These are phyloP conservation scores for Xylaria grammica DNA, from an alignment of 495 filamentous ascomycete genomes.

Conservation along the genomic window DNA sequence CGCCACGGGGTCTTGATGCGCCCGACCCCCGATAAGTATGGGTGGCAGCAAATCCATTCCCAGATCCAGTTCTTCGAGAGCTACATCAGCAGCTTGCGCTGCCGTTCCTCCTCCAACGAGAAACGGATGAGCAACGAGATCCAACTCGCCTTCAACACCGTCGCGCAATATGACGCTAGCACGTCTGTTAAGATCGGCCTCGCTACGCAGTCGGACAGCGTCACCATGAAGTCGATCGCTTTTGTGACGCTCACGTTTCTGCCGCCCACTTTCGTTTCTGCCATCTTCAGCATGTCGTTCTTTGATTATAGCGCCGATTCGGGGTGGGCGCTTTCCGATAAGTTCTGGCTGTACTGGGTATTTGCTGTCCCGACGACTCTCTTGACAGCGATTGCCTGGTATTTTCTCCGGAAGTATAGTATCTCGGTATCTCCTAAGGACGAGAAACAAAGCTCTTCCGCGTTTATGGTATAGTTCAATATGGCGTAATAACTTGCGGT, in stretches of 20 bases:
- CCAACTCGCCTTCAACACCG: slow-evolving; percentile 46
- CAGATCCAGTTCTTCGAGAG: slow-evolving; percentile 41
- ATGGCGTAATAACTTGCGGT: no score
- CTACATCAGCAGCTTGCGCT: slow-evolving; percentile 45
- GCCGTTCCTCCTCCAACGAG: slow-evolving; percentile 47
- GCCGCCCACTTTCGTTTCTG: slow-evolving; percentile 41
- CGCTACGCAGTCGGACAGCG: slow-evolving; percentile 44
- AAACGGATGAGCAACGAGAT: slow-evolving; percentile 50
- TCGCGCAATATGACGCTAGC: slow-evolving; percentile 45
- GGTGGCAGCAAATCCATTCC: slow-evolving; percentile 28
- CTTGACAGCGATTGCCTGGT: slow-evolving; percentile 25
- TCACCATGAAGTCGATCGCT: slow-evolving; percentile 42
- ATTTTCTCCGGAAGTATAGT: background rate
- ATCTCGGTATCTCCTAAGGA: background rate
- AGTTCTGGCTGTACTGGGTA: slow-evolving; percentile 45
- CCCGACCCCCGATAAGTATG: background rate
- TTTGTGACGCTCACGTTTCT: slow-evolving; percentile 41
- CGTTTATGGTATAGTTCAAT: background rate
- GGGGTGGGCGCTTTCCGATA: slow-evolving; percentile 33
- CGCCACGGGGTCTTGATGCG: slow-evolving; percentile 31
- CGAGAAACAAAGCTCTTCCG: background rate
- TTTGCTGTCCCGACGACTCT: slow-evolving; percentile 32
- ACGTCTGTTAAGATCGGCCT: slow-evolving; percentile 42
- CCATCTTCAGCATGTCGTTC: slow-evolving; percentile 40
- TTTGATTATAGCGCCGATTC: slow-evolving; percentile 32